Evolutionary conservation across 2,329 filamentous ascomycete species (phyloP).

Genomic region (Exophiala xenobiotica): DNA sequence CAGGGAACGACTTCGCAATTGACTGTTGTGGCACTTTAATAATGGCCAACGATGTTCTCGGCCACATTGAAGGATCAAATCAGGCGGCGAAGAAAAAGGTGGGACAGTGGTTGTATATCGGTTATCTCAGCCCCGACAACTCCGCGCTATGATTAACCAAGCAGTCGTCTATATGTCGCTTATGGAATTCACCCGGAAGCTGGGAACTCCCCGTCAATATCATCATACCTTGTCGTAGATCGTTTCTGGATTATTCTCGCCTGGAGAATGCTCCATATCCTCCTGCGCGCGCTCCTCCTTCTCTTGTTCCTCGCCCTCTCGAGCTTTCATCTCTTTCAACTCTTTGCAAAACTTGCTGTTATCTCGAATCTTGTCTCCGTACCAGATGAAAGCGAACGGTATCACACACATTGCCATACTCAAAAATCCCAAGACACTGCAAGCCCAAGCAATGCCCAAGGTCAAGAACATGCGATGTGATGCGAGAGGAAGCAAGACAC

Average conservation of each 20-base stretch:
- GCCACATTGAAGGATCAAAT: too few species aligned
- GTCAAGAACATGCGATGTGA: conserved; percentile 39
- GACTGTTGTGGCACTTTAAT: too few species aligned
- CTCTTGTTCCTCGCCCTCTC: conserved; percentile 31
- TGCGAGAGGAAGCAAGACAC: conserved; percentile 57
- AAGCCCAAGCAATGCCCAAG: conserved; percentile 44
- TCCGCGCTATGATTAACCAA: neutral
- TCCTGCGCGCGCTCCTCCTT: conserved; percentile 10
- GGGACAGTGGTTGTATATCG: neutral
- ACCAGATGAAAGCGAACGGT: conserved; percentile 44
- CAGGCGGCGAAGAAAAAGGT: neutral
- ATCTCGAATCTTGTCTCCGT: conserved; percentile 39
- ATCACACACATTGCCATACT: conserved; percentile 41
- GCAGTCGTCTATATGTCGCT: neutral
- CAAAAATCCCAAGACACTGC: conserved; percentile 42
- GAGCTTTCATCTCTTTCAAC: conserved; percentile 38
- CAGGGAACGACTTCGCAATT: too few species aligned
- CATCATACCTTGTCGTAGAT: neutral
- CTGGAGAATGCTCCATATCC: neutral
- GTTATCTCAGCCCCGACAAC: neutral
- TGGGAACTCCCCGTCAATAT: too few species aligned
- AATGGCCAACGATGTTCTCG: too few species aligned
- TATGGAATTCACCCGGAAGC: too few species aligned
- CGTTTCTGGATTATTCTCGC: neutral
- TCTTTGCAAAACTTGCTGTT: conserved; percentile 46